Percentiles rank a stretch among this genome's conserved stretches.
These are phyloP conservation scores for Penicillium psychrofluorescens DNA, from an alignment of 495 filamentous ascomycete genomes.

Conservation along the genomic window DNA sequence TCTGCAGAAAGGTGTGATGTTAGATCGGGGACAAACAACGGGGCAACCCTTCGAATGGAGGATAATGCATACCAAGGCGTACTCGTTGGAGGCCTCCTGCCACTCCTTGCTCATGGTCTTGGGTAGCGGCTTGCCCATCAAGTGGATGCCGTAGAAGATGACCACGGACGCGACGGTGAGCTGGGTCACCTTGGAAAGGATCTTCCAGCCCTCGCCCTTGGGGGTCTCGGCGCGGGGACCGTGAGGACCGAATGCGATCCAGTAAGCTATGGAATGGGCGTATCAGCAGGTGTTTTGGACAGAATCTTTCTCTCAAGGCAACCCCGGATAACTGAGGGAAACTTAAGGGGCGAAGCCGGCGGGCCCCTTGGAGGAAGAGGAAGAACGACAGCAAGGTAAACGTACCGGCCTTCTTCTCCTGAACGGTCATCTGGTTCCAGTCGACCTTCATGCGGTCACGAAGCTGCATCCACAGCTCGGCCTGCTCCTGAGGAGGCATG, in stretches of 20 bases:
- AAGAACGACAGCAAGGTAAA: no score
- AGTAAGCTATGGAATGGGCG: constrained; percentile 66
- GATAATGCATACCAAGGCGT: constrained; percentile 61
- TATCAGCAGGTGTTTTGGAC: constrained; percentile 9
- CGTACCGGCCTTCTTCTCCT: constrained; percentile 99
- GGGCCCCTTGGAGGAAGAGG: no score
- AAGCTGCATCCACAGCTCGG: constrained; percentile 96
- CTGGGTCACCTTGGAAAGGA: constrained; percentile 61
- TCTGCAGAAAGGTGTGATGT: constrained; percentile 36
- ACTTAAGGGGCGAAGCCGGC: no score
- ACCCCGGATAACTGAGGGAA: no score
- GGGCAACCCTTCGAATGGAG: background rate
- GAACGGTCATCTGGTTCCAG: constrained; percentile 88
- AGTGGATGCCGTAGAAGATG: constrained; percentile 60
- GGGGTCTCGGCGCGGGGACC: constrained; percentile 77
- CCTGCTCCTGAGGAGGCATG: constrained; percentile 97
- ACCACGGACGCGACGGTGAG: constrained; percentile 53
- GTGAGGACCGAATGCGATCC: constrained; percentile 94
- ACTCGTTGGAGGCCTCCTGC: constrained; percentile 88
- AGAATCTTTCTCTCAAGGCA: no score
- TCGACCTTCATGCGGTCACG: constrained; percentile 96
- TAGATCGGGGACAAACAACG: background rate
- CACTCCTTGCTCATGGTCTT: constrained; percentile 91
- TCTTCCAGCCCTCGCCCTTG: constrained; percentile 71
- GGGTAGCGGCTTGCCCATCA: constrained; percentile 58